A percentile compares a stretch with the other conserved stretches of the same genome.
Conservation (phyloP, 345 rosid genomes). For the Eucalyptus victrix region DNA sequence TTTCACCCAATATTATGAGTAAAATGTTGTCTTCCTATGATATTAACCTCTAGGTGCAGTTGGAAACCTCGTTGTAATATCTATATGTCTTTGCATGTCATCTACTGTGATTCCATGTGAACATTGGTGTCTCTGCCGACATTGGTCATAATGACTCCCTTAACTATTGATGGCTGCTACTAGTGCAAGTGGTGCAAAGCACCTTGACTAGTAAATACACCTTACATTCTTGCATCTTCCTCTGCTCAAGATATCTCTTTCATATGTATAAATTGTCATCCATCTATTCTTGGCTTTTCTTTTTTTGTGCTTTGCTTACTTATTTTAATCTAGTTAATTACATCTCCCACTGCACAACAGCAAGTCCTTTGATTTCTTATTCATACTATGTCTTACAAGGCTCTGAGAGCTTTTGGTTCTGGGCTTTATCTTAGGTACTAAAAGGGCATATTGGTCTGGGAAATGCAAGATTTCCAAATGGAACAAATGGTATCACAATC, state of each 20-base stretch:
- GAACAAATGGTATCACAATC: conserved; percentile 57
- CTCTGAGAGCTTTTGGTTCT: not conserved
- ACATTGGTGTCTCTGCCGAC: not conserved
- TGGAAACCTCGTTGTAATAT: not conserved
- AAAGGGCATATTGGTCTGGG: conserved; percentile 94
- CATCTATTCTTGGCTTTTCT: not conserved
- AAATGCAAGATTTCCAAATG: conserved; percentile 80
- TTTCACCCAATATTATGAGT: not conserved
- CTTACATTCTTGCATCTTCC: not conserved
- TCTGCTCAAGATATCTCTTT: not conserved
- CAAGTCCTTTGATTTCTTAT: not conserved
- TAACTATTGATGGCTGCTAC: not conserved
- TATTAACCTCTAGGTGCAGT: not conserved
- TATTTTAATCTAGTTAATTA: not conserved
- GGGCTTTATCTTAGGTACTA: conserved; percentile 43
- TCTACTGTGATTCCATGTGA: not conserved
- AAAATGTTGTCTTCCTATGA: not conserved
- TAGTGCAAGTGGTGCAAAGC: not conserved
- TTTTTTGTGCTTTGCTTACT: not conserved
- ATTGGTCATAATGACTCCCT: not conserved
- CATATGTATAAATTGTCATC: not conserved
- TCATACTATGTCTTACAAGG: not conserved
- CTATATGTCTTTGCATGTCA: not conserved
- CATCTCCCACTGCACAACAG: not conserved
- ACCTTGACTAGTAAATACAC: not conserved